Conservation (phyloP, 2,329 filamentous ascomycete species). For the Sporothrix euskadiensis region DNA sequence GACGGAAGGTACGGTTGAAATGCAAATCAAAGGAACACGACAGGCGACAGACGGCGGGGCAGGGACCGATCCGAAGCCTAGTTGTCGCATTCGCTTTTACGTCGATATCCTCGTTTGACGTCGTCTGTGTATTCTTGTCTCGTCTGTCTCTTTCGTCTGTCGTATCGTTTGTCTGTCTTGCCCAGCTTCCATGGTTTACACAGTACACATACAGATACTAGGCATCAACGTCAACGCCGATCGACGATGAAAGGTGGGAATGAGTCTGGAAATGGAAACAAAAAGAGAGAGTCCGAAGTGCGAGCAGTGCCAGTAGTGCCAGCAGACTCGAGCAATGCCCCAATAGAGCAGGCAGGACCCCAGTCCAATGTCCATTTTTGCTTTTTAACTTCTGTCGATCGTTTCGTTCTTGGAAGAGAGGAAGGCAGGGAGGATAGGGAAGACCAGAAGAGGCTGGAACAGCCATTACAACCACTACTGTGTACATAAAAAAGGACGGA, state of each 20-base stretch:
- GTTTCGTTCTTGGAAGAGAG: conserved; percentile 4
- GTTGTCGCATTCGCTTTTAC: not conserved
- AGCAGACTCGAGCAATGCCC: not conserved
- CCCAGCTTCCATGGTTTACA: not conserved
- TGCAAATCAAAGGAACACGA: not conserved
- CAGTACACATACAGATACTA: not conserved
- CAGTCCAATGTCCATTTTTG: not conserved
- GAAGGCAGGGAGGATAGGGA: not conserved
- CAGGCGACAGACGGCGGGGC: not conserved
- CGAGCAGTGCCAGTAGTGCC: not conserved
- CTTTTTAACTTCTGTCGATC: conserved; percentile 1
- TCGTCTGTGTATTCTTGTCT: not conserved
- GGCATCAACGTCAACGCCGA: not conserved
- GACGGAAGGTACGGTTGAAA: not conserved
- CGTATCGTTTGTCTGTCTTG: not conserved
- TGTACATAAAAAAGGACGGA: not conserved
- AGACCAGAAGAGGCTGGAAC: not conserved
- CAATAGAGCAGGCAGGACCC: not conserved
- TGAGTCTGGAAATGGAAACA: not conserved
- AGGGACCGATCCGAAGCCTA: not conserved
- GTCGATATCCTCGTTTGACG: not conserved
- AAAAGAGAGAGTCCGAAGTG: not conserved
- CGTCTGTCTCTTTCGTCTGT: not conserved
- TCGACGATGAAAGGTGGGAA: not conserved
- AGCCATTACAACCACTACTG: not conserved